These are phyloP conservation scores for Dalbergia oliveri DNA, from an alignment of 306 rosid genomes.

Conservation along the genomic window DNA sequence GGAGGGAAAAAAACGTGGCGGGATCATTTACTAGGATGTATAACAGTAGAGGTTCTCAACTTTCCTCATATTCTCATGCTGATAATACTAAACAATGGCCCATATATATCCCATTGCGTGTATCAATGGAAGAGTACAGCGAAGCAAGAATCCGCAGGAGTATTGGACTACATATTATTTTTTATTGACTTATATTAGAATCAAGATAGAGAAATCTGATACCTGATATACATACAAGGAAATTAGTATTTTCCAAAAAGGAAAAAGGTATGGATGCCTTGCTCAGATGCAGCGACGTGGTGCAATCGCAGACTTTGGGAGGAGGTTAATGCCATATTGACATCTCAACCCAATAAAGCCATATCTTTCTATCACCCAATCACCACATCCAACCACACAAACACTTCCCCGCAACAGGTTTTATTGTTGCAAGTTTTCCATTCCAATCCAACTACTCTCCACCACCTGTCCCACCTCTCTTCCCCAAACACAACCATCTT, in stretches of 20 bases:
- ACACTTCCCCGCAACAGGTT: too few relatives aligned
- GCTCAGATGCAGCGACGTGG: slow-evolving; percentile 41
- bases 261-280: slow-evolving; percentile 36
- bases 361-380: too few relatives aligned
- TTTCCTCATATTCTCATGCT: background rate
- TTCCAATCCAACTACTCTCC: too few relatives aligned
- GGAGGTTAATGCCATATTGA: slow-evolving; percentile 29
- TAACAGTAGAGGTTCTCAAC: too few relatives aligned
- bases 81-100: background rate
- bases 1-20: too few relatives aligned
- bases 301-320: slow-evolving; percentile 29
- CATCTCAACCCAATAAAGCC: background rate
- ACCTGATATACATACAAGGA: background rate
- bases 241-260: background rate
- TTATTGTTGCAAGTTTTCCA: too few relatives aligned
- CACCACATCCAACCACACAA: too few relatives aligned
- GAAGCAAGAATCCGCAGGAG: background rate
- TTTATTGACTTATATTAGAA: background rate
- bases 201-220: background rate
- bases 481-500: too few relatives aligned
- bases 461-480: too few relatives aligned
- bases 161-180: background rate
- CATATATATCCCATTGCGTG: background rate
- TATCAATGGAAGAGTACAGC: background rate
- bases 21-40: too few relatives aligned